Evolutionary conservation across 148 eudicot genomes (phyloP), one percentile per base, ranked within the genome.

Genomic region (Fagopyrum homotropicum): DNA sequence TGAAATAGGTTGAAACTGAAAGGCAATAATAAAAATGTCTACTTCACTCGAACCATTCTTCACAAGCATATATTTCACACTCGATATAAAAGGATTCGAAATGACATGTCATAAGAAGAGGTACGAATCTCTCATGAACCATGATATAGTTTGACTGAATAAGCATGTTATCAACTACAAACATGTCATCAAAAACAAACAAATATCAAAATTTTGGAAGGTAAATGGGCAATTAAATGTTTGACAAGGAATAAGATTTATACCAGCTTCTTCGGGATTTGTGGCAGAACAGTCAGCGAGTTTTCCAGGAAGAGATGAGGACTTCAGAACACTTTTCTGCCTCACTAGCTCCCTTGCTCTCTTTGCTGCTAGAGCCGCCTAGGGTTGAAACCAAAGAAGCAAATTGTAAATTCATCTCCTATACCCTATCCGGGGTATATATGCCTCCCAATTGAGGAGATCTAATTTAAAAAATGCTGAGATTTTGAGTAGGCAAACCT

Each of bases 311-410:
- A 95, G 96, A 81, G 99, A 90, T 75, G 97, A 95, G 75, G 93
- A 90, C 79, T 82, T 92, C 56, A 95, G 79, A 45, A 92, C 97
- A 82, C 92, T 83, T 78, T 95, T 95, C 76, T 88, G 90, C 83
- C 99, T 90, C 74, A 88, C 96, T 76, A 95, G 81, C 76, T 95
- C 97, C 81, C 99, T 83, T 40, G 99, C 99, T 80, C 97, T 84
- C 89, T 92, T 92, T 73, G 99, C 99, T 15, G 99, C 99, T 66
- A 90, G 84, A 83, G 97, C 97, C 75, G 97, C 97, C 99, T 95
- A 82, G 26, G 74, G 80, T 22, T 51, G 45, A 12, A 74, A 79
- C 50, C 9, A 68, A 44, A 15, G 79, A 49, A 16, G 66, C 59
- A 57, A 7, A 22, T 16, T 56, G 40, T 35, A 35, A 35, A 0